Conservation (phyloP, 805 yeast genomes). For the Kluyveromyces aestuarii region DNA sequence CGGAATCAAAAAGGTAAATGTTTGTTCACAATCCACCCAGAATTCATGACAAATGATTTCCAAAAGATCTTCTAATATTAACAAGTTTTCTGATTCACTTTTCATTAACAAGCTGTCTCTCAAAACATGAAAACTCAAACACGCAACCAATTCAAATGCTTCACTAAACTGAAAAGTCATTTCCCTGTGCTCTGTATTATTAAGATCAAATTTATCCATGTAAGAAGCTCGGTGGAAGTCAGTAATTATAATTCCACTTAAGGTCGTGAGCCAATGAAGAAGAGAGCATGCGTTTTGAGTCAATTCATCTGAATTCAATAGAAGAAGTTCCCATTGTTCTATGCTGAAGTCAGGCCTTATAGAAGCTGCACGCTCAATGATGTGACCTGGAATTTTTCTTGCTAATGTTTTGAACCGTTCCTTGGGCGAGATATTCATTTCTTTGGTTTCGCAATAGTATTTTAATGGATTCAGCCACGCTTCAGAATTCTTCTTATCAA, state of each 20-base stretch:
- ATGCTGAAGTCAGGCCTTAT: not conserved
- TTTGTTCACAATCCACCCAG: slow-evolving; percentile 17
- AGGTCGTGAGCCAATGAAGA: not conserved
- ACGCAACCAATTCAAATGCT: slow-evolving; percentile 3
- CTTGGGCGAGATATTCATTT: not conserved
- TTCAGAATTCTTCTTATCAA: slow-evolving; percentile 11
- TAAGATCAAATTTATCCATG: not conserved
- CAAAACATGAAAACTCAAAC: slow-evolving; percentile 5
- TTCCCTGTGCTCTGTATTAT: not conserved
- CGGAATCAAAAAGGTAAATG: slow-evolving; percentile 2
- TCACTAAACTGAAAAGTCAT: not conserved
- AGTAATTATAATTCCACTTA: not conserved
- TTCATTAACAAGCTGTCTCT: slow-evolving; percentile 1
- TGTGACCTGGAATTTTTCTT: not conserved
- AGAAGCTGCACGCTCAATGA: not conserved
- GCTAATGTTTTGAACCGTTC: slow-evolving; percentile 1
- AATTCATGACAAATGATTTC: slow-evolving; percentile 16
- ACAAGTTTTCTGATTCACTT: slow-evolving; percentile 7
- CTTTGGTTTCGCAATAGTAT: not conserved
- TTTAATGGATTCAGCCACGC: slow-evolving; percentile 7
- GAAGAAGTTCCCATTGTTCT: not conserved
- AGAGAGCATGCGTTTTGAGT: not conserved
- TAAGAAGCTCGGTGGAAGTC: not conserved
- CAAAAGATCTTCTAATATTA: slow-evolving; percentile 21
- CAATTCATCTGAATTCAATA: not conserved